Evolutionary conservation across 345 rosid species (phyloP).

Genomic region (Raphanus sativus): DNA sequence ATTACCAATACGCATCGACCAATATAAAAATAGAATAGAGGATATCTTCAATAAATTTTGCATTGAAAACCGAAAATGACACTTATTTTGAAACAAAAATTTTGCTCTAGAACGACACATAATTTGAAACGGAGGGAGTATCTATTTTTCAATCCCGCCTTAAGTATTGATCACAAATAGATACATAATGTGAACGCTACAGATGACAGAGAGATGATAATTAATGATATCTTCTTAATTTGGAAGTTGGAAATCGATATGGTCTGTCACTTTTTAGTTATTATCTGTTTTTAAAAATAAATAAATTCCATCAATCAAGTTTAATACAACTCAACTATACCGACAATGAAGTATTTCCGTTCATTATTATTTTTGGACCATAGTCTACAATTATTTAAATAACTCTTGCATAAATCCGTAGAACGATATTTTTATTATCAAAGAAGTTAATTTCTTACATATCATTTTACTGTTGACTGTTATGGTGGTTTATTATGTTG

Average conservation of each 20-base stretch:
- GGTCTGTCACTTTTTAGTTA: neutral
- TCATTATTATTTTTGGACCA: conserved; percentile 36
- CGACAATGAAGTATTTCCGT: conserved; percentile 25
- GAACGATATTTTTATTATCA: no score
- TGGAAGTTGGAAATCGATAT: conserved; percentile 13
- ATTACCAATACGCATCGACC: no score
- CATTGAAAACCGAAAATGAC: no score
- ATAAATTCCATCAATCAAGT: conserved; percentile 19
- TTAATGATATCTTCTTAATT: conserved; percentile 1
- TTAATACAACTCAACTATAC: conserved; percentile 37
- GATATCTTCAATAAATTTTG: no score
- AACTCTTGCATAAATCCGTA: neutral
- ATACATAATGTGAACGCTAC: conserved; percentile 21
- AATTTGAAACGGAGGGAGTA: no score
- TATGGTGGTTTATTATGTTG: no score
- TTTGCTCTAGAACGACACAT: no score
- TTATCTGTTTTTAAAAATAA: neutral
- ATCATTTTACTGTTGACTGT: no score
- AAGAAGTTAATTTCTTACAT: no score
- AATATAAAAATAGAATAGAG: no score
- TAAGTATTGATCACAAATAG: neutral
- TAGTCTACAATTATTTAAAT: conserved; percentile 17
- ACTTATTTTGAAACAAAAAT: no score
- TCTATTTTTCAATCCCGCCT: no score
- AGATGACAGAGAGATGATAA: conserved; percentile 12